A percentile compares a stretch with the other conserved stretches of the same genome.
Conservation (phyloP, 2,329 filamentous ascomycete species). For the Alternaria atra region DNA sequence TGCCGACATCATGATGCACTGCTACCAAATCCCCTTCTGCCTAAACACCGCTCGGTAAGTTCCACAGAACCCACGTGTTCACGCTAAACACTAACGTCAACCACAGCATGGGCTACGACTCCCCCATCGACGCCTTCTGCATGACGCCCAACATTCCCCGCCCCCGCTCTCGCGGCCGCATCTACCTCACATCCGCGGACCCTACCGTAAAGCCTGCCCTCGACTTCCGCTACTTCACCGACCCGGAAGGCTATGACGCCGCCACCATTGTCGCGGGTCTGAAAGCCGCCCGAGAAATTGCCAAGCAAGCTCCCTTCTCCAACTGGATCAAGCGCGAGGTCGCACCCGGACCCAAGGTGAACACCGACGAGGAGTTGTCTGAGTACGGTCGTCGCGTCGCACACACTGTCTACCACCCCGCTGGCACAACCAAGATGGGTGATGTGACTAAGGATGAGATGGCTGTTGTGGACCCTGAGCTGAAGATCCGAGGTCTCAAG, state of each 20-base stretch:
- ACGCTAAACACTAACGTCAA: conserved; percentile 14
- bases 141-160: conserved; percentile 93
- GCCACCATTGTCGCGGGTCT: conserved; percentile 81
- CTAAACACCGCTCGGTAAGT: conserved; percentile 76
- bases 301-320: conserved; percentile 78
- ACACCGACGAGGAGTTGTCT: conserved; percentile 80
- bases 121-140: conserved; percentile 81
- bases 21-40: conserved; percentile 93
- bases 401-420: conserved; percentile 90
- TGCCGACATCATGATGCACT: conserved; percentile 94
- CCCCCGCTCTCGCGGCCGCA: conserved; percentile 76
- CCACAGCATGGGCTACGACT: conserved; percentile 72
- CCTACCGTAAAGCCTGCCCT: conserved; percentile 81
- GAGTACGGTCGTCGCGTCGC: conserved; percentile 83
- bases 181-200: conserved; percentile 80
- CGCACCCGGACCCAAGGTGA: conserved; percentile 76
- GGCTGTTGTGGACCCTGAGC: conserved; percentile 80
- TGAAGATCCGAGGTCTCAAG: conserved; percentile 77
- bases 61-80: not conserved
- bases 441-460: conserved; percentile 71
- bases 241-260: conserved; percentile 84
- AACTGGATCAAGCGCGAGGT: conserved; percentile 85
- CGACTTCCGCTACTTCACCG: conserved; percentile 90
- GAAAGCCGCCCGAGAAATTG: conserved; percentile 78
- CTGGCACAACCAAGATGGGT: conserved; percentile 91